phyloP scores from a whole-genome alignment of 768 basidiomycete species.

The Leccinum barrowsii region DNA sequence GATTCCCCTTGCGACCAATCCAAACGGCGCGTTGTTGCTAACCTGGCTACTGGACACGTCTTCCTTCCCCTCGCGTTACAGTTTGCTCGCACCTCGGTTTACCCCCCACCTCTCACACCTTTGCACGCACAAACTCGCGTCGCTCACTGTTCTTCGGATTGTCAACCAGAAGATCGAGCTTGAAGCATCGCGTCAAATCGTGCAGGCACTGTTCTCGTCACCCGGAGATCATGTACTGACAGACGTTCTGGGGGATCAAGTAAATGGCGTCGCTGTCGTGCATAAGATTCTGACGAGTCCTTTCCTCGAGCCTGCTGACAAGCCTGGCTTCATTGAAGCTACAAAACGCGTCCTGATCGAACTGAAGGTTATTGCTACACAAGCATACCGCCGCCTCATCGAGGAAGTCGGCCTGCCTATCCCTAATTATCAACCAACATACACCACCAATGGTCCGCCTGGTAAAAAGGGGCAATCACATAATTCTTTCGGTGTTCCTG shows the following conservation, averaged over 20 bases:
- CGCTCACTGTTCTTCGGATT: slow-evolving; percentile 89
- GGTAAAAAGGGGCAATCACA: slow-evolving; percentile 56
- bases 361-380: slow-evolving; percentile 90
- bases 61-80: slow-evolving; percentile 92
- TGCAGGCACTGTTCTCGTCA: slow-evolving; percentile 89
- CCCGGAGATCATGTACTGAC: slow-evolving; percentile 86
- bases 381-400: slow-evolving; percentile 88
- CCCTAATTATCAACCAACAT: slow-evolving; percentile 81
- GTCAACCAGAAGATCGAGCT: slow-evolving; percentile 96
- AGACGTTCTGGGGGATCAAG: slow-evolving; percentile 93
- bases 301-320: slow-evolving; percentile 72
- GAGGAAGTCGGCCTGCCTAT: slow-evolving; percentile 93
- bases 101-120: slow-evolving; percentile 95
- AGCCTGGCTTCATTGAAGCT: slow-evolving; percentile 71
- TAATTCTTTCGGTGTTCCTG: slow-evolving; percentile 63
- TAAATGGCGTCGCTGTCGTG: slow-evolving; percentile 90
- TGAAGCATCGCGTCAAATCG: slow-evolving; percentile 79
- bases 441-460: slow-evolving; percentile 56
- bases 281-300: slow-evolving; percentile 90
- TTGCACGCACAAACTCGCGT: slow-evolving; percentile 97
- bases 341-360: slow-evolving; percentile 88
- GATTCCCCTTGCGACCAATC: slow-evolving; percentile 95
- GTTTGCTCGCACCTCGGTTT: slow-evolving; percentile 90
- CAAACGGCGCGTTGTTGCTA: slow-evolving; percentile 91
- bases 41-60: slow-evolving; percentile 98